These are phyloP conservation scores for Pythium folliculosum DNA, from an alignment of 352 stramenopile genomes.

Conservation along the genomic window DNA sequence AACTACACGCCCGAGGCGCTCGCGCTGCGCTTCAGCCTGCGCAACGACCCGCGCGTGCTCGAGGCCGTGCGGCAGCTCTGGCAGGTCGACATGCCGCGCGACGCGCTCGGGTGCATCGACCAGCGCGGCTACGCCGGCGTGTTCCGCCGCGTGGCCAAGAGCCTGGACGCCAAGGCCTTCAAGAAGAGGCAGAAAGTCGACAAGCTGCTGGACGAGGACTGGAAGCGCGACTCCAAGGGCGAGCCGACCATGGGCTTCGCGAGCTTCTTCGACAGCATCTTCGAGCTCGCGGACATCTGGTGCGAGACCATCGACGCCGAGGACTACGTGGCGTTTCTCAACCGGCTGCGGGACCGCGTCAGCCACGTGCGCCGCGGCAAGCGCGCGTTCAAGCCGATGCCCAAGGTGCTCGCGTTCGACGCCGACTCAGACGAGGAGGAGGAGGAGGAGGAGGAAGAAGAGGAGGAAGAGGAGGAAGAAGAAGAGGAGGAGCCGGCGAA, in stretches of 20 bases:
- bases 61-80: slow-evolving; percentile 58
- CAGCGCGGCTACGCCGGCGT: slow-evolving; percentile 49
- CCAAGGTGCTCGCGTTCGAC: slow-evolving; percentile 49
- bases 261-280: slow-evolving; percentile 74
- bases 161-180: slow-evolving; percentile 46
- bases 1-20: slow-evolving; percentile 75
- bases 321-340: slow-evolving; percentile 66
- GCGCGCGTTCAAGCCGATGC: slow-evolving; percentile 46
- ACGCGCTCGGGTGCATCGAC: slow-evolving; percentile 63
- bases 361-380: slow-evolving; percentile 32
- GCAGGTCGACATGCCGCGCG: slow-evolving; percentile 54
- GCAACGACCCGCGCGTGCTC: slow-evolving; percentile 50
- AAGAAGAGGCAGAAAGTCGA: slow-evolving; percentile 35
- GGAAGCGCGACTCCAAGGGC: slow-evolving; percentile 59
- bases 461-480: slow-evolving; percentile 24
- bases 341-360: slow-evolving; percentile 39
- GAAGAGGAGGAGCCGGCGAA: slow-evolving; percentile 1
- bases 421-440: slow-evolving; percentile 42
- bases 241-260: slow-evolving; percentile 61
- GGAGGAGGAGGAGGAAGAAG: slow-evolving; percentile 35
- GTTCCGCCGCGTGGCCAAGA: slow-evolving; percentile 61
- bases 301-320: slow-evolving; percentile 68
- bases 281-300: slow-evolving; percentile 74
- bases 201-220: slow-evolving; percentile 61
- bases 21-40: slow-evolving; percentile 62